Evolutionary conservation across 495 filamentous ascomycete genomes (phyloP), one percentile per base, ranked within the genome.

Genomic region (Aspergillus incahuasiensis): DNA sequence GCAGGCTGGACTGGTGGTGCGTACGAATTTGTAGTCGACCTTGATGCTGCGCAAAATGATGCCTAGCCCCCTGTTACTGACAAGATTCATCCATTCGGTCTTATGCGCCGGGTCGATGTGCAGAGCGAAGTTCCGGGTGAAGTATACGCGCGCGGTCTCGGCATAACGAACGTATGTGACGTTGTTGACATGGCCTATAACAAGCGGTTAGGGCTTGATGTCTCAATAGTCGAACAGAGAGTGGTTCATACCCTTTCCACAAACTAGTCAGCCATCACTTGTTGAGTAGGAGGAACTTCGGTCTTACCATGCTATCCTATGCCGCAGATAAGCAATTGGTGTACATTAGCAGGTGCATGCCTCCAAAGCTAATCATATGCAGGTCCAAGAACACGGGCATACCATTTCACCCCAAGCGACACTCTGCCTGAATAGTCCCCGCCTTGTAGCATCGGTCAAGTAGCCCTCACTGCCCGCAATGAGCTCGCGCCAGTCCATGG

Each of bases 351-450:
- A 63, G n/a, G 13, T 28, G 34, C 42, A 15, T 24, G 45, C 20
- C 18, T 35, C 9, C 9, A 30, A 30, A 9, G 9, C 30, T 34
- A 11, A 19, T 11, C 16, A 44, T 1, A 48, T 47, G 21, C 54
- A 50, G 43, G 34, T 18, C 20, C 20, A 21, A 44, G 18, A 19
- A 19, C 25, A 30, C 2, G 11, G 42, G 22, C 67, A 43, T 79
- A 88, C 91, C 89, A 92, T 91, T 74, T 97, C 92, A 30, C 90
- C 91, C 91, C 90, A 96, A 0, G 85, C 87, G 19, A 97, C 85
- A 66, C 79, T 75, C 62, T 90, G 85, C n/a, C 81, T 68, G 55
- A 82, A 84, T 38, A 95, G 65, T 4, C 90, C 88, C 50, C 81
- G 76, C 24, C 86, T 72, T 53, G 79, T 75, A 48, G 78, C 77